phyloP scores from a whole-genome alignment of 2,329 filamentous ascomycete genomes.

The Cladobotryum mycophilum region DNA sequence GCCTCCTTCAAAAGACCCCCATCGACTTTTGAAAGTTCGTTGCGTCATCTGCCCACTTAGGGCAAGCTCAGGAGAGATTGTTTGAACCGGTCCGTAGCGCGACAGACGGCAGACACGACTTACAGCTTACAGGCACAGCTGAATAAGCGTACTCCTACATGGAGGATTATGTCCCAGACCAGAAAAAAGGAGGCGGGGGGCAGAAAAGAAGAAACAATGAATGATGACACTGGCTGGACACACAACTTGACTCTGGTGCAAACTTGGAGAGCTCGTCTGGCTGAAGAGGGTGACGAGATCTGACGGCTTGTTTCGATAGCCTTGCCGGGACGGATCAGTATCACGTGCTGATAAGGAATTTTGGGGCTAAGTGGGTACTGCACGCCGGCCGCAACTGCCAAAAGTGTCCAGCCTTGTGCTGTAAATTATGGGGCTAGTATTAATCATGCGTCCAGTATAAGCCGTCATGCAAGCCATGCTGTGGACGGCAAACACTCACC shows the following conservation, averaged over 20 bases:
- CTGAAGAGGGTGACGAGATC: constrained; percentile 28
- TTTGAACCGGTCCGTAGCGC: constrained; percentile 15
- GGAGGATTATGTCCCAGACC: constrained; percentile 20
- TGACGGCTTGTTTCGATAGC: constrained; percentile 22
- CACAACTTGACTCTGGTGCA: constrained; percentile 22
- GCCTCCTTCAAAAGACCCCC: background rate
- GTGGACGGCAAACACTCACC: too few relatives aligned
- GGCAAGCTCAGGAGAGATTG: constrained; percentile 7
- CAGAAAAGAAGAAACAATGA: constrained; percentile 1
- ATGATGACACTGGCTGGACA: constrained; percentile 2
- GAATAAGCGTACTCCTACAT: constrained; percentile 30
- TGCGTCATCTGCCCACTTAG: background rate
- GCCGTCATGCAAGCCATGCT: too few relatives aligned
- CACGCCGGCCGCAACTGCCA: too few relatives aligned
- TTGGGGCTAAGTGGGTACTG: background rate
- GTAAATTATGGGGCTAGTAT: too few relatives aligned
- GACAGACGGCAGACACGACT: constrained; percentile 20
- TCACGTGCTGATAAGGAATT: constrained; percentile 31
- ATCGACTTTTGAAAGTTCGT: too few relatives aligned
- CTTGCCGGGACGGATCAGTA: constrained; percentile 22
- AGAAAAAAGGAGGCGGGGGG: background rate
- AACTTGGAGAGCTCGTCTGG: constrained; percentile 31
- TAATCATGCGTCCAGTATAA: too few relatives aligned
- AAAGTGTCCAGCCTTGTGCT: too few relatives aligned
- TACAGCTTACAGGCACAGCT: constrained; percentile 30